Base-by-base conservation (phyloP, 495 filamentous ascomycete species). In the Trichoderma reesei region DNA sequence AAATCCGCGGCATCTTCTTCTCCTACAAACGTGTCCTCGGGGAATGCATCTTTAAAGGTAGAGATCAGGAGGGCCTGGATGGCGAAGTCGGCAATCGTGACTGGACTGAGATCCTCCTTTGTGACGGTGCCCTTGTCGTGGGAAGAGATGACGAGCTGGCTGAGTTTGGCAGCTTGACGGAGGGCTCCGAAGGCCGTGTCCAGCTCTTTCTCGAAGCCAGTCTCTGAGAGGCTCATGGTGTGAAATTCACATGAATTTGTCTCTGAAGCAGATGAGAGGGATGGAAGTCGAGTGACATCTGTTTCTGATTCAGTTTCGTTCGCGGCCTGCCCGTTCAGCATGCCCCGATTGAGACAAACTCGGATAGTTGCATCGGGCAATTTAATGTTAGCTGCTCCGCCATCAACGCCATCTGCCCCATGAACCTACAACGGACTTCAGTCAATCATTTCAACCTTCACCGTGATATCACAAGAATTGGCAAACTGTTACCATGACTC, bases 41-140 rank as follows among this genome's bases (percentile, higher is more conserved):
- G 85, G 65, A 87, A 88, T 48, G 72, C 72, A 54, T 71, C 60
- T 65, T 80, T 75, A 38, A 89, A 71, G 0, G 82, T 82, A 41
- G 75, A 75, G 56, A 85, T 83, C 33, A 89, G 79, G 4, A 87
- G 73, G 20, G 85, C 83, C 70, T 89, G 86, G 46, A 86, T 82
- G 62, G 83, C 85, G 67, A 87, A 88, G 67, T 89, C 86, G 68
- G 83, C 85, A n/a, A 88, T 78, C 2, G 86, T 88, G 36, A 88
- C 85, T 7, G 85, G 84, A 34, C 78, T 83, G 8, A 78, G 72
- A 67, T 89, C 85, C 63, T 75, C 78, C 68, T 89, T 89, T 59
- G 73, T 71, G 26, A 72, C 42, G 48, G 41, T 39, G 13, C 37
- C 61, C 36, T 67, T 63, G 62, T 71, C 65, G 31, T 59, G 61